Base-by-base conservation (phyloP, 2,329 filamentous ascomycete genomes). In the Penicillium sp. region DNA sequence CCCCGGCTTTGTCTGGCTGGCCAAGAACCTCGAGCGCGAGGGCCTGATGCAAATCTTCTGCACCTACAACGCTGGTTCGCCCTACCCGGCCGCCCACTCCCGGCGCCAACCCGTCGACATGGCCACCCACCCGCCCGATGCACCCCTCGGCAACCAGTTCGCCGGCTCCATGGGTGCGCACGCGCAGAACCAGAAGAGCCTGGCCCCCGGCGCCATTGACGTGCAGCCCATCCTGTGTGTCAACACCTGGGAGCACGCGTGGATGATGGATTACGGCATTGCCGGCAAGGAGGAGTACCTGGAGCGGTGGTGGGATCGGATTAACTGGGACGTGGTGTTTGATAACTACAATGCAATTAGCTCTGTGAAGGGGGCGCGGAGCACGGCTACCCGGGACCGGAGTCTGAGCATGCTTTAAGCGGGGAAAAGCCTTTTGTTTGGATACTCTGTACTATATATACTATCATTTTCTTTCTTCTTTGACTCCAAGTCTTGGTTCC, bases 211-310 rank as follows among this genome's bases (percentile, higher is more conserved):
- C 5, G 78, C 75, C 12, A 60, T 74, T n/a, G 73, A 89, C 51
- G 76, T 93, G 37, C 82, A 87, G 58, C 93, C 94, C 12, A 82
- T 98, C 61, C 81, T 99, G 69, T 97, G 94, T 74, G 84, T 98
- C 60, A 98, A 92, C 79, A 96, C 92, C 5, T 99, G 95, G 95
- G 89, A 98, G 81, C 95, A 98, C 78, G 88, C 90, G 8, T 99
- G 90, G 86, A 79, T 98, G 75, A 84, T 86, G 57, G 92, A 98
- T 75, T 97, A 90, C 76, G 89, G 89, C 5, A 76, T 88, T 57
- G 83, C 81, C 47, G 92, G 91, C 52, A 99, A 97, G 86, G 81
- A 82, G 55, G 78, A 81, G 54, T 99, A 86, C 75, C 82, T 93
- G 55, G 84, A 90, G 73, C 83, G 83, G 43, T 98, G 94, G 94